A percentile compares a stretch with the other conserved stretches of the same genome.
Conservation (phyloP, 1,139 yeast species). For the Candida sp. region DNA sequence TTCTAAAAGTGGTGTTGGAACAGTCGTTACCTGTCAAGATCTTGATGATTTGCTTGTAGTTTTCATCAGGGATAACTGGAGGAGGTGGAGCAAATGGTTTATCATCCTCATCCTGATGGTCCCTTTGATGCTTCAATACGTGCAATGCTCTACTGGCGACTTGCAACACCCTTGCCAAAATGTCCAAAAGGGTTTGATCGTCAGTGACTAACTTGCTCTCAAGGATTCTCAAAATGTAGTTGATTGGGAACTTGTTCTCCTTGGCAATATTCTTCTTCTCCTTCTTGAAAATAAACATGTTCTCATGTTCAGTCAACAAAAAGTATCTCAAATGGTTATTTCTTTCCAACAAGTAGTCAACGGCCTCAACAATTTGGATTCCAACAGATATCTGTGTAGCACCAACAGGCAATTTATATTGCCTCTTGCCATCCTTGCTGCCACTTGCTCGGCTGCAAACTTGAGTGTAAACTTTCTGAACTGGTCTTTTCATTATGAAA, state of each 20-base stretch:
- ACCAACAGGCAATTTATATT: conserved; percentile 55
- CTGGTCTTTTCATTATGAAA: conserved; percentile 57
- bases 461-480: conserved; percentile 70
- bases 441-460: conserved; percentile 42
- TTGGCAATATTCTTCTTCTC: conserved; percentile 33
- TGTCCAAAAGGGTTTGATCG: conserved; percentile 78
- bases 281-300: conserved; percentile 49
- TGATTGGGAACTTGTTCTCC: conserved; percentile 71
- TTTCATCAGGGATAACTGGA: conserved; percentile 69
- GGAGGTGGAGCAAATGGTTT: conserved; percentile 57
- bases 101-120: conserved; percentile 1
- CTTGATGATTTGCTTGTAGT: conserved; percentile 66
- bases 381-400: conserved; percentile 75
- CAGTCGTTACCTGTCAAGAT: conserved; percentile 87
- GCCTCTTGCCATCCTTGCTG: conserved; percentile 17
- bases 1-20: conserved; percentile 83
- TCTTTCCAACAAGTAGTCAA: conserved; percentile 72
- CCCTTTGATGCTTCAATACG: conserved; percentile 40
- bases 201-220: conserved; percentile 68
- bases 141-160: conserved; percentile 77
- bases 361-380: conserved; percentile 76
- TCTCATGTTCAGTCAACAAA: conserved; percentile 84
- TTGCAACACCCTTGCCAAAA: conserved; percentile 75
- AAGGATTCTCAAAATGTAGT: conserved; percentile 64
- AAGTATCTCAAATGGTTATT: conserved; percentile 75